Evolutionary conservation across 164 flowering plant species (phyloP).

Genomic region (Umbilicus rupestris): DNA sequence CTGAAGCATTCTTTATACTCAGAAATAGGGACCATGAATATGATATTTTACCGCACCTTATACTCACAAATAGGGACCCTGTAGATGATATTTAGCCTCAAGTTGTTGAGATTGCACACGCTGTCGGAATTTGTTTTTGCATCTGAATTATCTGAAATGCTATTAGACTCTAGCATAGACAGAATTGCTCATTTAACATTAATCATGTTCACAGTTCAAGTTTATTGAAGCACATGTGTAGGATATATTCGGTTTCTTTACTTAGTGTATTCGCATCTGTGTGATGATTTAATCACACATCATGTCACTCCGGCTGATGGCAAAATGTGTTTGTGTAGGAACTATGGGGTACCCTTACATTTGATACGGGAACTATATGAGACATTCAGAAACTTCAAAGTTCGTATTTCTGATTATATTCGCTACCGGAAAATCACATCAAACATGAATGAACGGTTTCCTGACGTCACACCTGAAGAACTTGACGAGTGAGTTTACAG

Average conservation of each 20-base stretch:
- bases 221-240: neutral
- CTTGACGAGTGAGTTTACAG: slow-evolving; percentile 55
- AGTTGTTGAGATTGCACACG: too few species aligned
- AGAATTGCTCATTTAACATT: neutral
- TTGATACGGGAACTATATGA: slow-evolving; percentile 92
- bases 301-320: neutral
- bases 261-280: neutral
- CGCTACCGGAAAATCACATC: slow-evolving; percentile 96
- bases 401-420: slow-evolving; percentile 91
- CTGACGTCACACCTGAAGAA: slow-evolving; percentile 94
- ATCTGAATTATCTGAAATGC: too few species aligned
- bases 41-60: too few species aligned
- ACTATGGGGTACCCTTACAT: slow-evolving; percentile 93
- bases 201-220: neutral
- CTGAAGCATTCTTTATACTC: neutral
- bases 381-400: slow-evolving; percentile 86
- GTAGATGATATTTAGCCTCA: too few species aligned
- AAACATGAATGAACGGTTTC: slow-evolving; percentile 97
- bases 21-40: neutral
- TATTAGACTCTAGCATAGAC: neutral
- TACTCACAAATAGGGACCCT: too few species aligned
- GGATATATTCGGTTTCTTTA: neutral
- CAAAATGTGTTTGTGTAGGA: slow-evolving; percentile 32
- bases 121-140: too few species aligned
- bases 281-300: neutral